These are phyloP conservation scores for Gremmenia infestans DNA, from an alignment of 2,329 filamentous ascomycete genomes.

Conservation along the genomic window DNA sequence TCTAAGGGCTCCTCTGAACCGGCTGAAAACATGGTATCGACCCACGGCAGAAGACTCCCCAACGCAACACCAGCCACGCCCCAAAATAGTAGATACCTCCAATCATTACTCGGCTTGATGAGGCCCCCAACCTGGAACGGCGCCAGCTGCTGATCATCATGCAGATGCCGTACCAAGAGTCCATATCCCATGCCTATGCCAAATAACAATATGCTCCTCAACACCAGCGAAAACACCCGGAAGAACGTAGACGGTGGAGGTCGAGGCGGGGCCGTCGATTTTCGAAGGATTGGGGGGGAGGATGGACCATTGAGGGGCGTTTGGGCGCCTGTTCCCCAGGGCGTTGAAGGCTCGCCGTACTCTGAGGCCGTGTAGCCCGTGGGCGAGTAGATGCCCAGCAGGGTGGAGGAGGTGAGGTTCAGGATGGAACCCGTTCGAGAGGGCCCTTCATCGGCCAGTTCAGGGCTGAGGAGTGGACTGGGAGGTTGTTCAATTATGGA, in stretches of 20 bases:
- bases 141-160: slow-evolving; percentile 60
- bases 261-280: slow-evolving; percentile 11
- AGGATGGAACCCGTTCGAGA: slow-evolving; percentile 69
- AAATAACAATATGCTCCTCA: slow-evolving; percentile 66
- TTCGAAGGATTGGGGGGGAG: slow-evolving; percentile 4
- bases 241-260: slow-evolving; percentile 29
- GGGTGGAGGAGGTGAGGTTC: slow-evolving; percentile 83
- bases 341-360: slow-evolving; percentile 56
- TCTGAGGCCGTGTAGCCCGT: slow-evolving; percentile 48
- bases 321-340: slow-evolving; percentile 74
- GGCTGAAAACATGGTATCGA: slow-evolving; percentile 59
- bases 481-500: slow-evolving; percentile 43
- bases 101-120: slow-evolving; percentile 42
- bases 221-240: slow-evolving; percentile 38
- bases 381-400: slow-evolving; percentile 85
- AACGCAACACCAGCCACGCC: slow-evolving; percentile 71
- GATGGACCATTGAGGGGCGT: slow-evolving; percentile 40
- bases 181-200: slow-evolving; percentile 79
- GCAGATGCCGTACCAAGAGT: slow-evolving; percentile 72
- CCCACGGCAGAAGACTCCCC: slow-evolving; percentile 76
- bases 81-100: slow-evolving; percentile 75
- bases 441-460: slow-evolving; percentile 61
- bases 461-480: slow-evolving; percentile 48
- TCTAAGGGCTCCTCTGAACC: not conserved
- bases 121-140: slow-evolving; percentile 50